A percentile compares a stretch with the other conserved stretches of the same genome.
Conservation (phyloP, 129 eudicot genomes). For the Silybum marianum region DNA sequence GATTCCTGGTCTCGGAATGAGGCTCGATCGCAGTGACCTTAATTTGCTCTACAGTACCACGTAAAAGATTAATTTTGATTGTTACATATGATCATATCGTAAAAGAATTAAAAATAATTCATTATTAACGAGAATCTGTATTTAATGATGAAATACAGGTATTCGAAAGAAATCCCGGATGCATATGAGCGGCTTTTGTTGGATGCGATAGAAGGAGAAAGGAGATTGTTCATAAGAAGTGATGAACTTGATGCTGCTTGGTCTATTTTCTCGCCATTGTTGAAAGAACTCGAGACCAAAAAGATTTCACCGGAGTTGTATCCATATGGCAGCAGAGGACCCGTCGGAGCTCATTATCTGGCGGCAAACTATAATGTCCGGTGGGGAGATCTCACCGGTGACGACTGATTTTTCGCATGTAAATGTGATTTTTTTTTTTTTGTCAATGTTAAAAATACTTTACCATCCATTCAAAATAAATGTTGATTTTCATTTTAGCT, state of each 20-base stretch:
- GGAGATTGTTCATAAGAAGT: conserved; percentile 84
- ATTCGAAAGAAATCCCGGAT: conserved; percentile 74
- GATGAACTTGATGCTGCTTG: conserved; percentile 98
- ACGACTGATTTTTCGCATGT: conserved; percentile 40
- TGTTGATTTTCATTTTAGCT: background rate
- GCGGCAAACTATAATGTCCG: conserved; percentile 88
- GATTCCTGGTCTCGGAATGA: conserved; percentile 96
- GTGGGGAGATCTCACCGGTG: conserved; percentile 85
- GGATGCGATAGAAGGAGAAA: conserved; percentile 88
- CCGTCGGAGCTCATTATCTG: conserved; percentile 92
- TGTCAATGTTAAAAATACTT: background rate
- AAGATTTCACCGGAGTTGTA: conserved; percentile 86
- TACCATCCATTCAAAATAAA: background rate
- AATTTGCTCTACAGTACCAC: conserved; percentile 74
- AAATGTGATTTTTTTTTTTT: background rate
- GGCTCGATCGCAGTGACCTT: conserved; percentile 90
- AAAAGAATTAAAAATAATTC: background rate
- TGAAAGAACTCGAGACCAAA: conserved; percentile 73
- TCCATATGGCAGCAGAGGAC: conserved; percentile 95
- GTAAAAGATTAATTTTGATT: conserved; percentile 39
- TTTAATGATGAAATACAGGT: conserved; percentile 41
- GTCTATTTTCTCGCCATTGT: conserved; percentile 76
- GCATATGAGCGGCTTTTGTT: conserved; percentile 87
- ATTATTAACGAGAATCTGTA: background rate
- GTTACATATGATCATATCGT: background rate